Evolutionary conservation across 2,329 filamentous ascomycete genomes (phyloP), one percentile per base, ranked within the genome.

Genomic region (Colletotrichum tropicale): DNA sequence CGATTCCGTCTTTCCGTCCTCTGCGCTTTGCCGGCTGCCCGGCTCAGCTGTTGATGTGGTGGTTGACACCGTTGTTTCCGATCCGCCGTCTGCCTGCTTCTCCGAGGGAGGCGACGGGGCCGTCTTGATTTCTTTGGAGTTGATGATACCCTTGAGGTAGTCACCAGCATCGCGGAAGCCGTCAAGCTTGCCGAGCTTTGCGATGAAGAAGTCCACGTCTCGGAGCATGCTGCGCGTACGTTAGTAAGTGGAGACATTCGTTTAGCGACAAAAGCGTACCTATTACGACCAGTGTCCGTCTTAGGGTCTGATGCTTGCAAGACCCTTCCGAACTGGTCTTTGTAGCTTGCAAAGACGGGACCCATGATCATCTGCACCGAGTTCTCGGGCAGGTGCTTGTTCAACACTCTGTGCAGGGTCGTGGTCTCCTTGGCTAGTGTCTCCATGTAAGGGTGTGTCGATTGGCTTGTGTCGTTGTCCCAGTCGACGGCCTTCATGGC

Each of bases 351-450:
- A 83, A 98, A 98, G 2, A 98, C 95, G 1, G 95, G 94, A 24
- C 89, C 87, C 94, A 98, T 98, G 80, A 98, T 98, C 86, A 95
- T 92, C 70, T 90, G 89, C 3, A 98, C 93, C 1, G 94, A 93
- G 70, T 90, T 89, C 77, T 97, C 94, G 0, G 94, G 93, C 28
- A 98, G 87, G 82, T 98, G 94, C 82, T 95, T 96, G 76, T 91
- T 93, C 76, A 98, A 88, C 13, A 97, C 96, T 70, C 95, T 93
- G 81, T 98, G 94, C 77, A 98, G 86, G 2, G 94, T 97, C 6
- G 92, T 92, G 0, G 96, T 98, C 81, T 98, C 96, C 83, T 96
- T 98, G 10, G 92, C 93, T 70, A 98, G 85, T 1, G 93, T 96
- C 84, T 98, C 96, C 92, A 98, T 96, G 83, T 96, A 98, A 2